phyloP scores from a whole-genome alignment of 805 yeast genomes.

The Nakazawaea populi region DNA sequence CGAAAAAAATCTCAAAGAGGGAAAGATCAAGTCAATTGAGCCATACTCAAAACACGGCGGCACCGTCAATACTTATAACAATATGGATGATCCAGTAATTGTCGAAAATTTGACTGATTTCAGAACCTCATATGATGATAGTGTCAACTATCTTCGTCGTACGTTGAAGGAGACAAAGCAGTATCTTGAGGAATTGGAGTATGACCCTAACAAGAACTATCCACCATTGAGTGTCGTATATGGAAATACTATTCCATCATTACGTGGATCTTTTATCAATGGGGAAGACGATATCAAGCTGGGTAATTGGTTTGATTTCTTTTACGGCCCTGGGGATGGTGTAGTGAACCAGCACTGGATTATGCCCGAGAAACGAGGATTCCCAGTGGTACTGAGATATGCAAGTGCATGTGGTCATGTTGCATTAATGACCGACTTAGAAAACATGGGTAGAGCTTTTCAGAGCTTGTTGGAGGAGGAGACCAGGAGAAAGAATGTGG shows the following conservation, averaged over 20 bases:
- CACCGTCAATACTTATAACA: conserved; percentile 10
- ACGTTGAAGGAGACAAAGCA: conserved; percentile 55
- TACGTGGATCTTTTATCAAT: conserved; percentile 68
- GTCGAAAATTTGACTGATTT: conserved; percentile 14
- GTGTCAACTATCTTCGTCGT: conserved; percentile 56
- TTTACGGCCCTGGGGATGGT: conserved; percentile 91
- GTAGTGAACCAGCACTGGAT: conserved; percentile 80
- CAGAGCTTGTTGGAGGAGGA: conserved; percentile 59
- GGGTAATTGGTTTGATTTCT: conserved; percentile 72
- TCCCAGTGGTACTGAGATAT: conserved; percentile 64
- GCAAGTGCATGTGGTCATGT: conserved; percentile 72
- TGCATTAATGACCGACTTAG: conserved; percentile 67
- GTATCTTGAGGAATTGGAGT: conserved; percentile 52
- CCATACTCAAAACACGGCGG: conserved; percentile 11
- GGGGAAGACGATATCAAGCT: conserved; percentile 55
- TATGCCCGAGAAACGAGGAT: conserved; percentile 73
- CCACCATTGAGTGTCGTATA: conserved; percentile 85
- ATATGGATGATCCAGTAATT: conserved; percentile 7
- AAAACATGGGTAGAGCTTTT: conserved; percentile 67
- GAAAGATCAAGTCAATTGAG: conserved; percentile 10
- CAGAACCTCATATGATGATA: conserved; percentile 43
- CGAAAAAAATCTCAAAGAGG: conserved; percentile 20
- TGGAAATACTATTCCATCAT: conserved; percentile 80
- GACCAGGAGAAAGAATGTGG: conserved; percentile 14
- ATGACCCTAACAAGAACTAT: conserved; percentile 45